A percentile compares a stretch with the other conserved stretches of the same genome.
Evolutionary conservation across 192 early-diverging fungal genomes (phyloP).

Genomic region (Globomyces pollinis-pini): DNA sequence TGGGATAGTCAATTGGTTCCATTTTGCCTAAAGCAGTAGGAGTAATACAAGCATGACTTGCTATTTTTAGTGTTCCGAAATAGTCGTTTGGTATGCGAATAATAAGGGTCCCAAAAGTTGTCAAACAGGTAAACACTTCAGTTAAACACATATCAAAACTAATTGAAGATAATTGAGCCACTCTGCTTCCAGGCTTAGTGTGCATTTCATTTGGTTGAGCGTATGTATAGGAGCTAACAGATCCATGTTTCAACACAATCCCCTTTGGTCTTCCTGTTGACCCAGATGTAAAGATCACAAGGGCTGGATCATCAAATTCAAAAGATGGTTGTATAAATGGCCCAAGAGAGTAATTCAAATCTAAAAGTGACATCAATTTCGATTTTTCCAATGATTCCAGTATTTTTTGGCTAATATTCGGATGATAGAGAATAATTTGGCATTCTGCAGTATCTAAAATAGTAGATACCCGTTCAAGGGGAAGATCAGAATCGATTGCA

Average conservation of each 20-base stretch:
- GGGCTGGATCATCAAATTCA: background rate
- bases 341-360: background rate
- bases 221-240: background rate
- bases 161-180: constrained; percentile 12
- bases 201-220: constrained; percentile 3
- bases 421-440: background rate
- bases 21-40: constrained; percentile 19
- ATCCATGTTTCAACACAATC: constrained; percentile 17
- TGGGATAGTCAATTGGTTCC: constrained; percentile 23
- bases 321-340: background rate
- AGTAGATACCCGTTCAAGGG: constrained; percentile 15
- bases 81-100: constrained; percentile 13
- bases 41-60: constrained; percentile 17
- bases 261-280: constrained; percentile 39
- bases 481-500: constrained; percentile 11
- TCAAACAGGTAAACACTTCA: constrained; percentile 16
- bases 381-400: background rate
- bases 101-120: constrained; percentile 15
- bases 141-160: constrained; percentile 23
- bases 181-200: background rate
- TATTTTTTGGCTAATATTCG: background rate
- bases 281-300: constrained; percentile 32
- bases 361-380: background rate
- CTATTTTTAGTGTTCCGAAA: constrained; percentile 12
- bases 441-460: constrained; percentile 9